Conservation (phyloP, 495 filamentous ascomycete genomes). For the Xylaria venustula region DNA sequence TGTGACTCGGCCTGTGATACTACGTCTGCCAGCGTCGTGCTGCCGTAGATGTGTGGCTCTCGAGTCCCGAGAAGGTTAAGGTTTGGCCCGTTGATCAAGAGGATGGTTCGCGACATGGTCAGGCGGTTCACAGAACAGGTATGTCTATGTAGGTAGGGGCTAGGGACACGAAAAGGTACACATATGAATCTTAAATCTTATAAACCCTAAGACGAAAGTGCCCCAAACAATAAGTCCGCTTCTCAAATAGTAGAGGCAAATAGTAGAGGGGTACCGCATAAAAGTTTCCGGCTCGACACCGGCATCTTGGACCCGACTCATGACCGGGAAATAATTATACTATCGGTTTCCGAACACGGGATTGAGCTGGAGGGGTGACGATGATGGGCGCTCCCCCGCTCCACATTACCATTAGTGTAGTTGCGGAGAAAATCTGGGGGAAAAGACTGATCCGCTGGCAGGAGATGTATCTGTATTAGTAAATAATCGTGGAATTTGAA, state of each 20-base stretch:
- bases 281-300: background rate
- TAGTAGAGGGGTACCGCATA: background rate
- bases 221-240: background rate
- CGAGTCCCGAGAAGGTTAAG: slow-evolving; percentile 75
- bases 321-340: background rate
- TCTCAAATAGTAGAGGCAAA: no score
- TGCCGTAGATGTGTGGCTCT: slow-evolving; percentile 69
- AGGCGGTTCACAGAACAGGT: no score
- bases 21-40: slow-evolving; percentile 60
- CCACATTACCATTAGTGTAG: background rate
- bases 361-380: background rate
- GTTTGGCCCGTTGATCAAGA: slow-evolving; percentile 78
- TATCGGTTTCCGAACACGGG: background rate
- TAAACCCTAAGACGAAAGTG: no score
- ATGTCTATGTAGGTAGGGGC: background rate
- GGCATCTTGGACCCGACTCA: background rate
- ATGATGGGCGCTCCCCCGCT: background rate
- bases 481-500: no score
- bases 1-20: slow-evolving; percentile 43
- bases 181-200: background rate
- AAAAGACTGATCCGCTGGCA: slow-evolving; percentile 6
- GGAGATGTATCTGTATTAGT: no score
- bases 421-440: slow-evolving; percentile 4
- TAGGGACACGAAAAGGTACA: background rate
- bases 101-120: slow-evolving; percentile 54